These are phyloP conservation scores for Trebouxia sp. DNA, from an alignment of 139 green algal genomes.

Conservation along the genomic window DNA sequence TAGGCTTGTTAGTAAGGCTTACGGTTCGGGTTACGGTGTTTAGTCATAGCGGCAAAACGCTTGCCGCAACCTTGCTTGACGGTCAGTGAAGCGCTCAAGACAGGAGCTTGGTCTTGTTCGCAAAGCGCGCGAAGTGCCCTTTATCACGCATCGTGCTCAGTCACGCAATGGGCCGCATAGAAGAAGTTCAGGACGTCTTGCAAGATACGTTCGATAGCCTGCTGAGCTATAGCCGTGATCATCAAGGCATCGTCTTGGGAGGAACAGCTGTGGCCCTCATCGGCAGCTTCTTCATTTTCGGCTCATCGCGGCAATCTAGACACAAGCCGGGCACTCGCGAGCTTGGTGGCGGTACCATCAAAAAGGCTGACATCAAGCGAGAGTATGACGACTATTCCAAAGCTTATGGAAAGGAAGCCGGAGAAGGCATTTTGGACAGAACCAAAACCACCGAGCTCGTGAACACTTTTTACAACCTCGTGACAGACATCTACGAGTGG, in stretches of 20 bases:
- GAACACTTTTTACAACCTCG: conserved; percentile 42
- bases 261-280: conserved; percentile 30
- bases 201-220: conserved; percentile 65
- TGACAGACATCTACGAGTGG: conserved; percentile 97
- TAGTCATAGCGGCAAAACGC: no score
- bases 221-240: conserved; percentile 44
- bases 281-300: conserved; percentile 1
- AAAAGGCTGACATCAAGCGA: conserved; percentile 57
- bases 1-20: no score
- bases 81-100: no score
- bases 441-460: conserved; percentile 63
- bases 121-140: no score
- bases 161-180: neutral
- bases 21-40: no score
- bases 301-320: conserved; percentile 26
- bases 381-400: conserved; percentile 65
- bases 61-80: no score
- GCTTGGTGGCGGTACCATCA: conserved; percentile 70
- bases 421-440: conserved; percentile 39
- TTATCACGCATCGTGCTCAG: no score
- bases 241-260: conserved; percentile 37
- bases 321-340: conserved; percentile 65
- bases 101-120: no score
- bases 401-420: conserved; percentile 54
- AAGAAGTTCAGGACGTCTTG: conserved; percentile 14